Percentiles rank a stretch among this genome's conserved stretches.
Conservation (phyloP, 2,329 filamentous ascomycete species). For the Phyllosticta citribraziliensis region DNA sequence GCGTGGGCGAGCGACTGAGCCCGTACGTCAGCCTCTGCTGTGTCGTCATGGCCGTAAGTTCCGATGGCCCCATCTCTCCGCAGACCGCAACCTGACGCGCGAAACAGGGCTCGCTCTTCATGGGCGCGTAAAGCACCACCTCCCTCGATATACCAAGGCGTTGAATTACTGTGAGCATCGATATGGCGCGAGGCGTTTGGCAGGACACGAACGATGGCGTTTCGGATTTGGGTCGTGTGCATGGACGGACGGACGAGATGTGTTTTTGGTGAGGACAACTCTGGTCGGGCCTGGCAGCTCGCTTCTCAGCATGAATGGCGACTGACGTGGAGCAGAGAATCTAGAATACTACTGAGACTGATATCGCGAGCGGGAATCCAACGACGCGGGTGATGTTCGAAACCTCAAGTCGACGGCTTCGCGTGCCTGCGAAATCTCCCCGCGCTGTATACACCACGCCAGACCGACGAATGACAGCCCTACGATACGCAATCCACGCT, state of each 20-base stretch:
- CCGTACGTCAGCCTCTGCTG: constrained; percentile 95
- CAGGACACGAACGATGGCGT: not conserved
- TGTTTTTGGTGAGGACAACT: not conserved
- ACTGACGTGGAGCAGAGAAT: not conserved
- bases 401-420: too few relatives aligned
- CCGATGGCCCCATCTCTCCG: not conserved
- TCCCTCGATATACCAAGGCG: not conserved
- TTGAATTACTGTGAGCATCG: not conserved
- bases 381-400: too few relatives aligned
- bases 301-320: not conserved
- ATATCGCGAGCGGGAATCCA: not conserved
- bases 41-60: constrained; percentile 77
- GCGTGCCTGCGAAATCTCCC: too few relatives aligned
- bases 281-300: not conserved
- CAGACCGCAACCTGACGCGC: not conserved
- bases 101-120: constrained; percentile 16
- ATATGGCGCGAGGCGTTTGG: not conserved
- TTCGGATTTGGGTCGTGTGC: not conserved
- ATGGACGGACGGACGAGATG: not conserved
- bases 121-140: constrained; percentile 12
- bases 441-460: too few relatives aligned
- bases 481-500: too few relatives aligned
- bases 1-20: constrained; percentile 85
- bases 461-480: too few relatives aligned
- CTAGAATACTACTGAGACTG: not conserved